Evolutionary conservation across 148 eudicot genomes (phyloP), one percentile per base, ranked within the genome.

Genomic region (Rhododendron ferrugineum): DNA sequence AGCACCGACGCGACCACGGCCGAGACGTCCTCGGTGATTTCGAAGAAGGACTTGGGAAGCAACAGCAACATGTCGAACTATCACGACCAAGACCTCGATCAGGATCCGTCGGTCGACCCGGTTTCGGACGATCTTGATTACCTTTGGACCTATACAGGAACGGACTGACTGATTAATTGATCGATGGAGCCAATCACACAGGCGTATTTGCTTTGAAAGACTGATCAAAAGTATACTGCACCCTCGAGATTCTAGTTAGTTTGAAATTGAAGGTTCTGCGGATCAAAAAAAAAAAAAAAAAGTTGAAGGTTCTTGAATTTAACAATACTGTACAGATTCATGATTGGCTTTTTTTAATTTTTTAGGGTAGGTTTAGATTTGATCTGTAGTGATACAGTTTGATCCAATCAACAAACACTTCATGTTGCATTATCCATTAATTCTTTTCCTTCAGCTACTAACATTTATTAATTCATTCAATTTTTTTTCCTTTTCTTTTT

Each of bases 1-100:
- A 86, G 82, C 73, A 76, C 66, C 0, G 85, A 86, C 22, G 37
- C 62, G 30, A 86, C 88, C 7, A 70, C 75, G 16, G 62, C 88
- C 5, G 88, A 86, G 32, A 62, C 85, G 62, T 82, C 87, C 68
- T 81, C 87, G 3, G 54, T n/a, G 4, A 23, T 62, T 6, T 82
- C 76, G 4, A 82, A 36, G 84, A 68, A 82, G 6, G 73, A 81
- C 56, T 66, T 40, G 44, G 44, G 44, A 40, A 40, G 44, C 8
- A 40, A 40, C 44, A 40, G 44, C 44, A 40, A 40, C 44, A 40
- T 70, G 70, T 83, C n/a, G 23, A 37, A 68, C 11, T 7, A 54
- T 36, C 28, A 66, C 1, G 87, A 54, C n/a, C 30, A 64, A 70
- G 75, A 70, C 8, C 40, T 70, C 15, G 75, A 70, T 32, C 37